Evolutionary conservation across 345 rosid genomes (phyloP).

Genomic region (Boechera retrofracta): DNA sequence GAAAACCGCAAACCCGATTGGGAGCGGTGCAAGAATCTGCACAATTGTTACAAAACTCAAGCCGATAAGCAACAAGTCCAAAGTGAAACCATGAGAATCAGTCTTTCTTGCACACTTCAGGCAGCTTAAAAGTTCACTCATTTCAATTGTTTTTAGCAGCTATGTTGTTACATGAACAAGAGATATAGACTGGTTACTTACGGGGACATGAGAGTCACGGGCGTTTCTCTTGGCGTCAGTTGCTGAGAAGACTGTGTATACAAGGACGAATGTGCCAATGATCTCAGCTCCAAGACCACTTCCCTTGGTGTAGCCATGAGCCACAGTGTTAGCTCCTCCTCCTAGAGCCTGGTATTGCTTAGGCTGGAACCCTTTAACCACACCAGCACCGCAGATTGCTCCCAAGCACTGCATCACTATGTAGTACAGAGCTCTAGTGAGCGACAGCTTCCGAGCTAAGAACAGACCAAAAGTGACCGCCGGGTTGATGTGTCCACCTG

Average conservation of each 20-base stretch:
- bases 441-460: conserved; percentile 48
- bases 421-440: conserved; percentile 51
- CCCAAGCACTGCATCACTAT: conserved; percentile 55
- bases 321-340: conserved; percentile 55
- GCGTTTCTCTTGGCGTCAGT: conserved; percentile 59
- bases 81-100: not conserved
- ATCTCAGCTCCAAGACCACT: conserved; percentile 55
- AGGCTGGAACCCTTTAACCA: conserved; percentile 53
- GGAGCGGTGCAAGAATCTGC: conserved; percentile 68
- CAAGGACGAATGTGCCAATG: conserved; percentile 49
- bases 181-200: conserved; percentile 35
- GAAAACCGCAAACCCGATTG: conserved; percentile 74
- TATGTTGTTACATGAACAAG: conserved; percentile 49
- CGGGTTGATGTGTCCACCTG: conserved; percentile 56
- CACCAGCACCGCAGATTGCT: conserved; percentile 51
- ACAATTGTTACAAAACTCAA: conserved; percentile 16
- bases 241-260: conserved; percentile 58
- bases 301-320: conserved; percentile 55
- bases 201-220: conserved; percentile 49
- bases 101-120: not conserved
- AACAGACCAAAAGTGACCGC: conserved; percentile 50
- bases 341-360: conserved; percentile 44
- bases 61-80: not conserved
- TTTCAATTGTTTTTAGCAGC: not conserved
- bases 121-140: not conserved